These are phyloP conservation scores for Euphorbia lathyris DNA, from an alignment of 345 rosid species.

Conservation along the genomic window DNA sequence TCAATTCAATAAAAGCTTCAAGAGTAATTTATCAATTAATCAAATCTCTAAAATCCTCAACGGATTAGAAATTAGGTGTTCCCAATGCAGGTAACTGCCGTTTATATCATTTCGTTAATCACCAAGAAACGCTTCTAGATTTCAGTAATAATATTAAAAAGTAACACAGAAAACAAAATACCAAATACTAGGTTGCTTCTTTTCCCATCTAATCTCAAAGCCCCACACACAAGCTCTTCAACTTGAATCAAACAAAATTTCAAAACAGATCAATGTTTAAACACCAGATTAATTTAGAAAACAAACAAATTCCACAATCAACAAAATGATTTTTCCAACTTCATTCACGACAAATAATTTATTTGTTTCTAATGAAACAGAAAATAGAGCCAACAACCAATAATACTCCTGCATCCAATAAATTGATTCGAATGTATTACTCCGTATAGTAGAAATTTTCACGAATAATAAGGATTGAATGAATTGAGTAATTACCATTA, in stretches of 20 bases:
- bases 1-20: background rate
- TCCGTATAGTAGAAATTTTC: no score
- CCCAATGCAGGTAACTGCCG: conserved; percentile 39
- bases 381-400: no score
- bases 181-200: background rate
- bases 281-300: background rate
- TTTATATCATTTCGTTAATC: conserved; percentile 1
- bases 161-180: background rate
- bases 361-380: background rate
- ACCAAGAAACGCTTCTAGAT: conserved; percentile 41
- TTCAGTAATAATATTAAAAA: conserved; percentile 37
- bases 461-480: background rate
- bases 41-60: no score
- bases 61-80: no score
- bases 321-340: no score
- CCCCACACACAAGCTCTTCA: no score
- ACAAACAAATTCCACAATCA: background rate
- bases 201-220: background rate
- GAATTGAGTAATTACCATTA: no score
- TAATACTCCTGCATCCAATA: no score
- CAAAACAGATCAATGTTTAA: background rate
- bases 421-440: no score
- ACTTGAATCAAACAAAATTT: no score
- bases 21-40: no score
- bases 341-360: background rate